Evolutionary conservation across 371 early-diverging fungal species (phyloP), one percentile per base, ranked within the genome.

Genomic region (Globomyces sp.): DNA sequence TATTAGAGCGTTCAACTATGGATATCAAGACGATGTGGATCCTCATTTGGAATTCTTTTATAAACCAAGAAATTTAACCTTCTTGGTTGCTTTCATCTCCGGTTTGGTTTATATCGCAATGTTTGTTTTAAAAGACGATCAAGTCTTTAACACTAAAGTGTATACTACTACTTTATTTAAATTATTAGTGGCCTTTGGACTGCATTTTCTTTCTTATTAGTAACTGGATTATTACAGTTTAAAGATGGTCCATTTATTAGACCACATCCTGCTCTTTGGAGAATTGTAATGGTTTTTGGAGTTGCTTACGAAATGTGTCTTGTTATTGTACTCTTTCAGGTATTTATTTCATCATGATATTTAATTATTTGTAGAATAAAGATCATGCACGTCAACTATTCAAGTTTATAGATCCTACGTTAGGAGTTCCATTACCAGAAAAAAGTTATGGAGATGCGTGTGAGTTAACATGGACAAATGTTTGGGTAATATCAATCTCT

Each of bases 261-360:
- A 51, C 98, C 98, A 4, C 96, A 96, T 73, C 94, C 95, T 34
- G 95, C 91, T 4, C 82, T 97, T 52, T 97, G 98, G 98, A 82
- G 96, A 45, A 85, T 88, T 9, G 92, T 94, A 0, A 75, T 95
- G 40, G 90, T 90, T 44, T 59, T 88, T 6, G 89, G 91, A 57
- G 90, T 96, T 1, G 74, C 90, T 39, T 97, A 97, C 68, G 90
- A 93, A 75, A 78, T 94, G 71, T 77, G 90, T 44, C 77, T 97
- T 57, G 91, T 94, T 34, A 93, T 93, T 66, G 63, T 94, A 49
- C 79, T 96, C 66, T 96, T 95, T 77, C 91, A 96, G 87, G 92
- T 89, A 85, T 65, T 65, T 24, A 24, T 24, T 24, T 24, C 24
- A 24, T 24, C 40, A 2, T 57, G 44, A 24, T 39, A 37, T 3